These are phyloP conservation scores for Calonectria ilicicola DNA, from an alignment of 2,329 filamentous ascomycete genomes.

Conservation along the genomic window DNA sequence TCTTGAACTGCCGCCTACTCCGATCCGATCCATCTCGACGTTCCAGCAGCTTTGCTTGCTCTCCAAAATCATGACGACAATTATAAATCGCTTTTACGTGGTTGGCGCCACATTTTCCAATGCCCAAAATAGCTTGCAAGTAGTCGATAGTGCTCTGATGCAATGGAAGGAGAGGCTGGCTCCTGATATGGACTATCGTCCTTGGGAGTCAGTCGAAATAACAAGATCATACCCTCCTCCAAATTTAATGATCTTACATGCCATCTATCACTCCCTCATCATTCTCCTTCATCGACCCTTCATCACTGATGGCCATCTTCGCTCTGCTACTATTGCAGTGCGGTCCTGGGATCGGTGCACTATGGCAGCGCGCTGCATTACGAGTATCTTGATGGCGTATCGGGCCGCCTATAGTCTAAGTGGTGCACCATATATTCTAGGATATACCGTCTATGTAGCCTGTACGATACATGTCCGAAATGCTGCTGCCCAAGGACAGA, in stretches of 20 bases:
- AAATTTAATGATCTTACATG: neutral
- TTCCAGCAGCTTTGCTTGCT: neutral
- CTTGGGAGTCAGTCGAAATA: neutral
- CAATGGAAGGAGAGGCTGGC: neutral
- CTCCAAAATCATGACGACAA: neutral
- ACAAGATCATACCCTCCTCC: no score
- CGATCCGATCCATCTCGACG: neutral
- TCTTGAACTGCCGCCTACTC: neutral
- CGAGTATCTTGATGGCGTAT: constrained; percentile 46
- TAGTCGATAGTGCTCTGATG: neutral
- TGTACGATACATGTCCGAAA: constrained; percentile 56
- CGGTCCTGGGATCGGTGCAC: constrained; percentile 47
- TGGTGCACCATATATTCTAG: constrained; percentile 50
- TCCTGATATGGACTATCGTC: neutral
- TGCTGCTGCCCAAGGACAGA: constrained; percentile 40
- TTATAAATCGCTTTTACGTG: neutral
- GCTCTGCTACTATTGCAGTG: neutral
- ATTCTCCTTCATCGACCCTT: constrained; percentile 54
- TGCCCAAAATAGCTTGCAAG: neutral
- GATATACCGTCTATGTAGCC: constrained; percentile 53
- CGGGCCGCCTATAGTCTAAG: constrained; percentile 46
- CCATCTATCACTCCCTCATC: constrained; percentile 47
- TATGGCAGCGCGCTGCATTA: constrained; percentile 50
- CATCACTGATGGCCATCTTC: constrained; percentile 40
- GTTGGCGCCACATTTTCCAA: neutral